Evolutionary conservation across 805 yeast species (phyloP), one percentile per base, ranked within the genome.

Genomic region (Candida hispaniensis): DNA sequence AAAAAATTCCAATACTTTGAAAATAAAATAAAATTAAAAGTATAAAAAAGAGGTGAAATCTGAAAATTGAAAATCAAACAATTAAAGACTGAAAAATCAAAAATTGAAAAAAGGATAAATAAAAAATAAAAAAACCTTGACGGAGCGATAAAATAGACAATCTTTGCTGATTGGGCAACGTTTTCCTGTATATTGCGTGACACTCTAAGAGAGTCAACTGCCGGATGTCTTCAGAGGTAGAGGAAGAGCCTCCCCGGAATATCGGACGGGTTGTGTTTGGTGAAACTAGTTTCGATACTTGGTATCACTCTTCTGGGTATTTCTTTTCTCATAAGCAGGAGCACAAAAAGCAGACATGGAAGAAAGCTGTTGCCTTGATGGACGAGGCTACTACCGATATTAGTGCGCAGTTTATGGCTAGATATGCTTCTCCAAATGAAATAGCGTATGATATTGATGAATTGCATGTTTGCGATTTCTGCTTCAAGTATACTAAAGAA

Each of bases 251-350:
- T 18, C 38, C 38, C 1, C 40, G 80, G 9, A 86, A 86, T 59
- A 74, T 86, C 26, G 56, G 52, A 6, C 54, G 67, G 15, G 80
- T 88, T 6, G 67, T 64, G 19, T 70, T 81, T 42, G 96, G 95
- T 0, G 63, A 67, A 13, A 67, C 63, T 45, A 68, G 67, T 40
- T 73, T 86, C 42, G 67, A 73, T 38, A 77, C 96, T 2, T 83
- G 96, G 95, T 85, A 79, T 52, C 91, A 93, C 0, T 79, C 79
- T 47, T 70, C 81, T 3, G 93, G 83, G 1, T 78, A 82, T 51
- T 81, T 85, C 44, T 58, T 55, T 35, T 63, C 63, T 29, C 56
- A 26, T 14, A 21, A 30, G 14, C 23, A 21, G 13, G 36, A 35
- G 28, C 38, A 17, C 38, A 27, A 28, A 18, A 28, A 29, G 38